Conservation (phyloP, 1,139 yeast species). For the Sugiyamaella grinbergsii region DNA sequence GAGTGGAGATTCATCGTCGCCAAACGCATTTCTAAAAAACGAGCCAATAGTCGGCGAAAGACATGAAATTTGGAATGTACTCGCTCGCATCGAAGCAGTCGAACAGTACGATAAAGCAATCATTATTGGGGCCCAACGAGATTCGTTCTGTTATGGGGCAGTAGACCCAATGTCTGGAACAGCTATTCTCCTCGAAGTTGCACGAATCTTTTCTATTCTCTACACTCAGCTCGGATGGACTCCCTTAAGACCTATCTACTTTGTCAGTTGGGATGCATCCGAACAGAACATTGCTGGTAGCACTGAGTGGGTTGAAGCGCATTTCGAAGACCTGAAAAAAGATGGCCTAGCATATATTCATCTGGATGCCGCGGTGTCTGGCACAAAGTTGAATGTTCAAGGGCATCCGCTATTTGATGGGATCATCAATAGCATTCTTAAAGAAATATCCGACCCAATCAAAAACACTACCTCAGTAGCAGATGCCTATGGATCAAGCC, state of each 20-base stretch:
- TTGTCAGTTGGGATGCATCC: constrained; percentile 84
- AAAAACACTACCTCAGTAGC: constrained; percentile 30
- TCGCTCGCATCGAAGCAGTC: constrained; percentile 75
- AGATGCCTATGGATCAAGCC: constrained; percentile 29
- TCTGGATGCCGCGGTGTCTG: constrained; percentile 71
- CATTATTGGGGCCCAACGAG: constrained; percentile 83
- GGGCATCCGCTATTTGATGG: constrained; percentile 68
- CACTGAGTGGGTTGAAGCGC: constrained; percentile 72
- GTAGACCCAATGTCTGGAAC: constrained; percentile 76
- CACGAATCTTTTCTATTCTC: constrained; percentile 68
- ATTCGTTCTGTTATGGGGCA: constrained; percentile 76
- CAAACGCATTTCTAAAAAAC: constrained; percentile 47
- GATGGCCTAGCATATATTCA: constrained; percentile 78
- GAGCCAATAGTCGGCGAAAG: constrained; percentile 55
- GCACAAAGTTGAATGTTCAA: constrained; percentile 55
- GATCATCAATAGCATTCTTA: constrained; percentile 49
- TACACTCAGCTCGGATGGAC: constrained; percentile 71
- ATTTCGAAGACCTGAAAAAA: constrained; percentile 53
- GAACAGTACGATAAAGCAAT: constrained; percentile 78
- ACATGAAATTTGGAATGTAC: constrained; percentile 76
- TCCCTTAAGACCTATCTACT: constrained; percentile 80
- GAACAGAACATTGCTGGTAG: constrained; percentile 85
- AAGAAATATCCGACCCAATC: constrained; percentile 46
- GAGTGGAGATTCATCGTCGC: constrained; percentile 47
- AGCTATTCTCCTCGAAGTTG: constrained; percentile 67